A percentile compares a stretch with the other conserved stretches of the same genome.
phyloP scores from a whole-genome alignment of 495 filamentous ascomycete species.

The Penicillium dipodomyicola region DNA sequence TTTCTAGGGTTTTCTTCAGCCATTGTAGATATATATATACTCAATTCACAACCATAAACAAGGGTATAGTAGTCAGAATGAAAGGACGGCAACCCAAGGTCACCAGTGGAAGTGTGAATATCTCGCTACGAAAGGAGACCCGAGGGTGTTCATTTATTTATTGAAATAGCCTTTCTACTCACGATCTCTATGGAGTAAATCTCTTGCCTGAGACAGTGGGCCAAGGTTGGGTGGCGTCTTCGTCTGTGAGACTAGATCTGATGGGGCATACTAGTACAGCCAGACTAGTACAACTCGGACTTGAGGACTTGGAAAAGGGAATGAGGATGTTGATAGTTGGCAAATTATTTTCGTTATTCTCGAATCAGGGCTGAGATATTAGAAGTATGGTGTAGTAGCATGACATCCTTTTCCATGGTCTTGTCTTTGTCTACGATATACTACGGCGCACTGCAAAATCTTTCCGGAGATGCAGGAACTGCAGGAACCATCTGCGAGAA shows the following conservation, averaged over 20 bases:
- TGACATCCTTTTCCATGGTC: neutral
- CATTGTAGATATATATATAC: slow-evolving; percentile 2
- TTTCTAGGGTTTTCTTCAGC: slow-evolving; percentile 7
- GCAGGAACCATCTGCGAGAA: neutral
- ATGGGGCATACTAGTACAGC: slow-evolving; percentile 4
- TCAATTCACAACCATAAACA: neutral
- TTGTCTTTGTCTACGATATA: neutral
- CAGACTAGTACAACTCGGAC: neutral
- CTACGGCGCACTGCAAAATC: neutral
- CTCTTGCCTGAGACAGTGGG: slow-evolving; percentile 4
- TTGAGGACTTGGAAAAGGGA: neutral
- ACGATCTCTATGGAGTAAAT: neutral
- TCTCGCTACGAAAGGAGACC: neutral
- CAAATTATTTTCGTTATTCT: neutral
- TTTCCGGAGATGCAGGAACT: neutral
- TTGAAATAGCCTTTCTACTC: neutral
- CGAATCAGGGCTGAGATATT: neutral
- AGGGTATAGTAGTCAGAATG: neutral
- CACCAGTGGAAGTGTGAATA: neutral
- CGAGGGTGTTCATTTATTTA: neutral
- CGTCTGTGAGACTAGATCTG: neutral
- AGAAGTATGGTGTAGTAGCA: neutral
- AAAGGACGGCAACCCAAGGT: slow-evolving; percentile 1
- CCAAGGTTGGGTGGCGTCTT: neutral
- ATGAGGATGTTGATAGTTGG: neutral